Evolutionary conservation across 2,329 filamentous ascomycete genomes (phyloP), one percentile per base, ranked within the genome.

Genomic region (Ciborinia camelliae): DNA sequence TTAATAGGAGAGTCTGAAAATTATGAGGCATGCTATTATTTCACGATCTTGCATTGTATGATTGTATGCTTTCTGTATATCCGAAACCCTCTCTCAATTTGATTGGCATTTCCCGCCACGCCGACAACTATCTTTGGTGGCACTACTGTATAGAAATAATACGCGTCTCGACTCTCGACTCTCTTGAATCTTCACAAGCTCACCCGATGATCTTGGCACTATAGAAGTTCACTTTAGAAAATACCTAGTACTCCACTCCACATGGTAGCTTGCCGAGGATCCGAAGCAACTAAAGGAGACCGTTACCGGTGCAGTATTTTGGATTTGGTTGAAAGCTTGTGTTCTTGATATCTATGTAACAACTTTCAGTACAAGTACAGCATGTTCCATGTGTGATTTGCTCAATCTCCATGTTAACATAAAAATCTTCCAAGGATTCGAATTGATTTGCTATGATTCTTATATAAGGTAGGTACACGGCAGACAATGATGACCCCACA

Each of bases 401-500:
- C n/a, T n/a, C n/a, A n/a, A n/a, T 32, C 48, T 51, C 26, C 3
- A 45, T 51, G 48, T 51, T 28, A 8, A 43, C n/a, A 12, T 37
- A 26, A 35, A 28, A 26, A 41, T 18, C 18, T 26, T 14, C 14
- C 14, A 30, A 45, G 20, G 30, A 10, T 32, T 45, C 20, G 41
- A 57, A 43, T 15, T 43, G 28, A 8, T 58, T 45, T 58, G 28
- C 39, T 58, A 45, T 45, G 28, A 23, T 23, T 58, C 32, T 20
- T 51, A 1, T n/a, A n/a, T n/a, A n/a, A 32, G 30, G 26, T 58
- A 58, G 54, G 39, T 45, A 45, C 54, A 45, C 55, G 18, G 55
- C 55, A 58, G 55, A 45, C 28, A 32, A 58, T 45, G 18, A 58
- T 58, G 41, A 35, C 55, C n/a, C 14, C n/a, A 45, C 30, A 47